Evolutionary conservation across 2,329 filamentous ascomycete genomes (phyloP), one percentile per base, ranked within the genome.

Genomic region (Aschersonia sp.): DNA sequence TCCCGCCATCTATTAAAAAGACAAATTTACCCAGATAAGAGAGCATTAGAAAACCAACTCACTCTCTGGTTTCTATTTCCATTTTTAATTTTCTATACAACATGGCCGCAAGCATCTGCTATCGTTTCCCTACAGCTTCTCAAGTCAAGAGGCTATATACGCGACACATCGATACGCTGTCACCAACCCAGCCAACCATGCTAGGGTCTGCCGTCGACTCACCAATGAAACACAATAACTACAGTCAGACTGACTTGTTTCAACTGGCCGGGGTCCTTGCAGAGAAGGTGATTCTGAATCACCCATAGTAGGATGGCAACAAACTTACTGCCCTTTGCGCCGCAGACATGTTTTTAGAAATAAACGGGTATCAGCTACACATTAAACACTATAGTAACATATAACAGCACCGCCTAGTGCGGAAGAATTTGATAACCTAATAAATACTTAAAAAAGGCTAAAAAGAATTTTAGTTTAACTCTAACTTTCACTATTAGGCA

Each of bases 201-300:
- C 35, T 37, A 3, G 35, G 5, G 35, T 5, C 35, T 8, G 4
- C 35, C 12, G 35, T 37, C 12, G 35, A 37, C 12, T 37, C 35
- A 37, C 35, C 35, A 4, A 37, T 37, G 35, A 37, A 37, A 8
- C 32, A 42, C 40, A 42, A 42, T 4, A 4, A 7, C 12, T 6
- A 42, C 22, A 5, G 40, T 8, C 12, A 42, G 40, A n/a, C 11
- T 8, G 4, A 47, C 32, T 5, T 32, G 31, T 45, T 48, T 30
- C 30, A 41, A 9, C 14, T 41, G 32, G 44, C 44, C 30, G 30
- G 40, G n/a, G 12, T 43, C 41, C 47, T 42, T 32, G 39, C 30
- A 9, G 39, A 47, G 30, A 47, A 44, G 35, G 44, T 47, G 14
- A 47, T 49, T 32, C 45, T 47, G 7, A 49, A 49, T 39, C 48